Evolutionary conservation across 2,329 filamentous ascomycete genomes (phyloP), one percentile per base, ranked within the genome.

Genomic region (Diaporthe ampelina): DNA sequence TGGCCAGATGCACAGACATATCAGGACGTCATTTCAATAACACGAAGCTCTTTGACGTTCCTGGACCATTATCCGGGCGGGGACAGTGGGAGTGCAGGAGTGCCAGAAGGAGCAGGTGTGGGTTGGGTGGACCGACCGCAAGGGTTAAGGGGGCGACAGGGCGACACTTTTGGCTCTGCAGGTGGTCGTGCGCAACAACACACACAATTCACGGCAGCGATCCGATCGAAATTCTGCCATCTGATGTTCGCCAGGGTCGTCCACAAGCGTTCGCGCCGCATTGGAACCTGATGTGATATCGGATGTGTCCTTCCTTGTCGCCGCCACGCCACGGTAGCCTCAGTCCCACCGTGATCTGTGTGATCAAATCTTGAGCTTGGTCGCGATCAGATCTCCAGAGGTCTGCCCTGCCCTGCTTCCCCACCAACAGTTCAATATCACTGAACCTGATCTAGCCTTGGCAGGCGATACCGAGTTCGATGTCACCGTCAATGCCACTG

Each of bases 31-130:
- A 68, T 68, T 54, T 68, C 4, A 5, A 17, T 9, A 21, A 68
- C 48, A 68, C 63, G 63, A 54, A 68, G 48, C n/a, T 68, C 63
- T 40, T 68, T 68, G 63, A 68, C 48, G 40, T 43, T 43, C 13
- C 35, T 26, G 63, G n/a, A 68, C 37, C 63, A 50, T 68, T 68
- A 54, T 54, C 63, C 63, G 63, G 29, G 63, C 63, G 63, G 63
- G 63, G 63, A 54, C 32, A 40, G 32, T 45, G 45, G 21, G 45
- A n/a, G 45, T 52, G 29, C 45, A 37, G 45, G 63, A 67, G 63
- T 67, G 45, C 10, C 11, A 13, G 37, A 48, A 9, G 45, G 6
- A 21, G 19, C 19, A 21, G 19, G 45, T 4, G 11, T 40, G 37
- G 11, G 37, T 19, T 17, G 15, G n/a, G 48, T 54, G 63, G 45